A percentile compares a stretch with the other conserved stretches of the same genome.
Evolutionary conservation across 768 basidiomycete species (phyloP).

Genomic region (Kwoniella heveanensis): DNA sequence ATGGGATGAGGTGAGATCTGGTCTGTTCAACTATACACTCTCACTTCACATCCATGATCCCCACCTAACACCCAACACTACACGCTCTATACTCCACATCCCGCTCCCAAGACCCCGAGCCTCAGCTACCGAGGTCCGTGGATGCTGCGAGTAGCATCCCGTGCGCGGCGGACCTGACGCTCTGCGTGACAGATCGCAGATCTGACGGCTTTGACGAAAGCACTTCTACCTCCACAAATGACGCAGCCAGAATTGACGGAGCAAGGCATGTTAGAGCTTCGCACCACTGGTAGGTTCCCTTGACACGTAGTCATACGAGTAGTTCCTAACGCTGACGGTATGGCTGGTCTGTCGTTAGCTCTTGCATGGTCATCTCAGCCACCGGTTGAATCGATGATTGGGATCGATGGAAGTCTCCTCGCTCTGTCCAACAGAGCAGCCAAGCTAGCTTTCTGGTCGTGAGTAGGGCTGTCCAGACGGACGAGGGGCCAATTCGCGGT

Average conservation of each 20-base stretch:
- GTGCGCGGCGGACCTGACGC: no score
- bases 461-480: slow-evolving; percentile 14
- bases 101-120: no score
- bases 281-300: slow-evolving; percentile 26
- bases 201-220: slow-evolving; percentile 18
- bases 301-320: not conserved
- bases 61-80: no score
- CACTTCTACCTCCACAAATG: not conserved
- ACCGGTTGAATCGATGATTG: slow-evolving; percentile 15
- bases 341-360: no score
- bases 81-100: no score
- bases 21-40: not conserved
- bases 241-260: not conserved
- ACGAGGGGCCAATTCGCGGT: no score
- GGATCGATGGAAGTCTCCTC: slow-evolving; percentile 37
- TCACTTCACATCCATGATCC: not conserved
- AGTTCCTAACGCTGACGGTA: not conserved
- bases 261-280: slow-evolving; percentile 27
- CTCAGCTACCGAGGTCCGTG: no score
- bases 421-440: slow-evolving; percentile 39
- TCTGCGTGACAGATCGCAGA: slow-evolving; percentile 21
- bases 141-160: no score
- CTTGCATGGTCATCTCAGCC: slow-evolving; percentile 35
- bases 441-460: slow-evolving; percentile 38
- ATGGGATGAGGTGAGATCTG: slow-evolving; percentile 37